Percentiles rank a stretch among this genome's conserved stretches.
These are phyloP conservation scores for Calonectria multiphialidica DNA, from an alignment of 2,329 filamentous ascomycete species.

Conservation along the genomic window DNA sequence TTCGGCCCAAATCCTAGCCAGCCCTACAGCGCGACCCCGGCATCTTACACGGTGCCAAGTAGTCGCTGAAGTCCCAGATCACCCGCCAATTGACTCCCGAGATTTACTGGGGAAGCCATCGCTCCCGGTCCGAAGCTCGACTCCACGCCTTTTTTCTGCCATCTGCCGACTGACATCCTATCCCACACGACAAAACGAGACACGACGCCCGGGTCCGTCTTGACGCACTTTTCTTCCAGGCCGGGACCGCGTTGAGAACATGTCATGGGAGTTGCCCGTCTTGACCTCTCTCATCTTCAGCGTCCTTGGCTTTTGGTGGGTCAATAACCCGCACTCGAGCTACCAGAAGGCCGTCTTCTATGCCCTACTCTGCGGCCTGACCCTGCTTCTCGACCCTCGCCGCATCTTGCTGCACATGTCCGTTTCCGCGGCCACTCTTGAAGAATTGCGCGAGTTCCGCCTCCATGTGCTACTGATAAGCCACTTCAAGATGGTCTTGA, in stretches of 20 bases:
- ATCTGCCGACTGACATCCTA: conserved; percentile 43
- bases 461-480: conserved; percentile 61
- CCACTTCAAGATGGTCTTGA: conserved; percentile 68
- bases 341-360: conserved; percentile 48
- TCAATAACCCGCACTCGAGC: conserved; percentile 49
- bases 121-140: conserved; percentile 26
- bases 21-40: neutral
- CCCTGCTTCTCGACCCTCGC: conserved; percentile 49
- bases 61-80: conserved; percentile 12
- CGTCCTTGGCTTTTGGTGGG: conserved; percentile 53
- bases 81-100: conserved; percentile 41
- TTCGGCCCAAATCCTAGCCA: neutral
- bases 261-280: conserved; percentile 57
- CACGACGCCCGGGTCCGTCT: conserved; percentile 39
- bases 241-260: conserved; percentile 52
- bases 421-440: conserved; percentile 44
- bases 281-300: conserved; percentile 55
- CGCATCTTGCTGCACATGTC: conserved; percentile 46
- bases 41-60: conserved; percentile 19
- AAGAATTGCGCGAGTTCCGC: conserved; percentile 54
- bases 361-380: conserved; percentile 47
- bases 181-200: conserved; percentile 33
- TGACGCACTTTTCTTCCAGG: conserved; percentile 37
- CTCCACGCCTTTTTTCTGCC: conserved; percentile 44
- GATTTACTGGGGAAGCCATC: conserved; percentile 41